Evolutionary conservation across 192 early-diverging fungal genomes (phyloP).

Genomic region (Entomortierella lignicola): DNA sequence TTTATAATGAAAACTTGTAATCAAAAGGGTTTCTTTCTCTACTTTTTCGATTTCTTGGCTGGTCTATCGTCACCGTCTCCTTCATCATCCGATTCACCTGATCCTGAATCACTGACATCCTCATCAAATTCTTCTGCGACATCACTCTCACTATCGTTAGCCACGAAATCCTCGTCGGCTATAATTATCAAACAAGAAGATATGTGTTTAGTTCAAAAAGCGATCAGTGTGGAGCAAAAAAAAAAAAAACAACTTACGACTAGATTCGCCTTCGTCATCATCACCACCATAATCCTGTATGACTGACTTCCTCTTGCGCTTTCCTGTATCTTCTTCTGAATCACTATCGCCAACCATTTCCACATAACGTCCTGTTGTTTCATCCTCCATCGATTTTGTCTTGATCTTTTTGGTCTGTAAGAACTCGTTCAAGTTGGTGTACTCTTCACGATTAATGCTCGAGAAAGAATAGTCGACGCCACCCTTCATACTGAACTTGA

Average conservation of each 20-base stretch:
- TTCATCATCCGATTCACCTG: conserved; percentile 19
- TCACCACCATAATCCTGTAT: conserved; percentile 57
- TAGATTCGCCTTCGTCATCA: conserved; percentile 70
- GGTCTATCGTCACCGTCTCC: conserved; percentile 21
- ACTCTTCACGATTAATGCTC: conserved; percentile 92
- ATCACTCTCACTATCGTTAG: conserved; percentile 76
- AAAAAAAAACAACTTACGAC: conserved; percentile 58
- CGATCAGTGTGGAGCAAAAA: too few species aligned
- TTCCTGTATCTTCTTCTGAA: conserved; percentile 48
- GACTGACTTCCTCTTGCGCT: conserved; percentile 32
- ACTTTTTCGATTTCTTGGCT: conserved; percentile 49
- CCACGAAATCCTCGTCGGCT: conserved; percentile 93
- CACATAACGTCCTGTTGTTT: conserved; percentile 35
- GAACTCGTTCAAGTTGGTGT: conserved; percentile 83
- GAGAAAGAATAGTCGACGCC: conserved; percentile 87
- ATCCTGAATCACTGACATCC: conserved; percentile 56
- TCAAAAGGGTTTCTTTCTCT: conserved; percentile 5
- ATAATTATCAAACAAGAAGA: too few species aligned
- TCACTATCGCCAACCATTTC: conserved; percentile 43
- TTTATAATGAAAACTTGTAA: conserved; percentile 3
- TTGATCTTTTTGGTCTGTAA: conserved; percentile 86
- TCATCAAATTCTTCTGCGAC: conserved; percentile 84
- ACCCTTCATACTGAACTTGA: conserved; percentile 90
- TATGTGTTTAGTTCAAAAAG: too few species aligned
- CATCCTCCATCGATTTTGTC: conserved; percentile 66